These are phyloP conservation scores for Phytophthora gonapodyides DNA, from an alignment of 352 stramenopile genomes.

Conservation along the genomic window DNA sequence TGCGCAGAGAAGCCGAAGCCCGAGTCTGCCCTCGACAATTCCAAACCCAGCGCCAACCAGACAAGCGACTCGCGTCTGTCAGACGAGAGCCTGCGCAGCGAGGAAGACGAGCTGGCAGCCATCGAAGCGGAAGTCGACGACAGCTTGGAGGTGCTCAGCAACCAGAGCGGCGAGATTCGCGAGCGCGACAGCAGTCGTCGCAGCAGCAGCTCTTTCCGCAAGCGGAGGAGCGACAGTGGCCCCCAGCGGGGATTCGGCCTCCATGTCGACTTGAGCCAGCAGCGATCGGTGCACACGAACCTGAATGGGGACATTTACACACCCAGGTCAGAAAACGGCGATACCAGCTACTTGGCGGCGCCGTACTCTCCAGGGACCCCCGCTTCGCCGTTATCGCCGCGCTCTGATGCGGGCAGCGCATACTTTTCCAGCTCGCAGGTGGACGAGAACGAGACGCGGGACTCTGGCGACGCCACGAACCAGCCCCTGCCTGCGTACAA, in stretches of 20 bases:
- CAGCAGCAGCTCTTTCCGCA: slow-evolving; percentile 34
- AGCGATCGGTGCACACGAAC: slow-evolving; percentile 26
- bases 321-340: slow-evolving; percentile 41
- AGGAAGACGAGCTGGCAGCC: slow-evolving; percentile 65
- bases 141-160: slow-evolving; percentile 76
- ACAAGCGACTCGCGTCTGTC: slow-evolving; percentile 61
- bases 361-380: slow-evolving; percentile 47
- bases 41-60: slow-evolving; percentile 53
- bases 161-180: slow-evolving; percentile 62
- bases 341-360: slow-evolving; percentile 54
- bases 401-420: slow-evolving; percentile 61
- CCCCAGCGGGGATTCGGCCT: slow-evolving; percentile 59
- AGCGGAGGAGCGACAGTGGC: slow-evolving; percentile 35
- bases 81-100: slow-evolving; percentile 55
- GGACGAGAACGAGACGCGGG: slow-evolving; percentile 45
- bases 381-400: slow-evolving; percentile 49
- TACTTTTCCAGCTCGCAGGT: slow-evolving; percentile 54
- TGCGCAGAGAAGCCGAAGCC: slow-evolving; percentile 25
- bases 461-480: slow-evolving; percentile 31
- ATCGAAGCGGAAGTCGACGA: slow-evolving; percentile 85
- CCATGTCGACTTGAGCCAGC: slow-evolving; percentile 59
- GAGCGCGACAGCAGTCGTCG: slow-evolving; percentile 46
- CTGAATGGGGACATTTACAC: slow-evolving; percentile 34
- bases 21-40: slow-evolving; percentile 22
- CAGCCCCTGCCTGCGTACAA: slow-evolving; percentile 45